phyloP scores from a whole-genome alignment of 306 rosid genomes.

The Phaseolus lunatus region DNA sequence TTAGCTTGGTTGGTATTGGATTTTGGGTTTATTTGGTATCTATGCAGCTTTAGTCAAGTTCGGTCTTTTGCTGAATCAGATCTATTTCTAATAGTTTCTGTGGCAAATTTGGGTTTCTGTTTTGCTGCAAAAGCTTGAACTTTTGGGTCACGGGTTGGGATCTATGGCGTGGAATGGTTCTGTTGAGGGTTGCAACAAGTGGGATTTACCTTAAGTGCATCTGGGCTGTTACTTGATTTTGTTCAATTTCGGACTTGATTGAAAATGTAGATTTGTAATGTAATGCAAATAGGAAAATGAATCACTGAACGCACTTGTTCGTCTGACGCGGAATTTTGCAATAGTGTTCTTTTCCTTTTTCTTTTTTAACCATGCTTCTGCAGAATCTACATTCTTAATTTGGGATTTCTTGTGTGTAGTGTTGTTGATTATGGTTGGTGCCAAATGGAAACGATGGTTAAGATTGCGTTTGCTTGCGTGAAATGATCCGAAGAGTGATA shows the following conservation, averaged over 20 bases:
- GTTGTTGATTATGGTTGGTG: slow-evolving; percentile 40
- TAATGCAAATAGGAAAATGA: slow-evolving; percentile 50
- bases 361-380: background rate
- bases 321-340: slow-evolving; percentile 35
- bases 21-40: slow-evolving; percentile 52
- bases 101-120: slow-evolving; percentile 55
- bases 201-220: slow-evolving; percentile 53
- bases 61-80: slow-evolving; percentile 65
- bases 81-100: slow-evolving; percentile 60
- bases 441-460: slow-evolving; percentile 26
- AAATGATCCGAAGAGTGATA: slow-evolving; percentile 48
- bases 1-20: slow-evolving; percentile 52
- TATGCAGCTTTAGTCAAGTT: slow-evolving; percentile 52
- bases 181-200: slow-evolving; percentile 42
- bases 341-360: background rate
- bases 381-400: slow-evolving; percentile 49
- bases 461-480: slow-evolving; percentile 52
- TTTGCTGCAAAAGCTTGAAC: slow-evolving; percentile 41
- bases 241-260: slow-evolving; percentile 35
- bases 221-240: slow-evolving; percentile 36
- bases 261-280: slow-evolving; percentile 53
- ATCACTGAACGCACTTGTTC: slow-evolving; percentile 19
- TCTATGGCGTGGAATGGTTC: slow-evolving; percentile 50
- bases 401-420: slow-evolving; percentile 35
- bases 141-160: slow-evolving; percentile 60